Percentiles rank a stretch among this genome's conserved stretches.
Conservation (phyloP, 495 filamentous ascomycete genomes). For the Daldinia bambusicola region DNA sequence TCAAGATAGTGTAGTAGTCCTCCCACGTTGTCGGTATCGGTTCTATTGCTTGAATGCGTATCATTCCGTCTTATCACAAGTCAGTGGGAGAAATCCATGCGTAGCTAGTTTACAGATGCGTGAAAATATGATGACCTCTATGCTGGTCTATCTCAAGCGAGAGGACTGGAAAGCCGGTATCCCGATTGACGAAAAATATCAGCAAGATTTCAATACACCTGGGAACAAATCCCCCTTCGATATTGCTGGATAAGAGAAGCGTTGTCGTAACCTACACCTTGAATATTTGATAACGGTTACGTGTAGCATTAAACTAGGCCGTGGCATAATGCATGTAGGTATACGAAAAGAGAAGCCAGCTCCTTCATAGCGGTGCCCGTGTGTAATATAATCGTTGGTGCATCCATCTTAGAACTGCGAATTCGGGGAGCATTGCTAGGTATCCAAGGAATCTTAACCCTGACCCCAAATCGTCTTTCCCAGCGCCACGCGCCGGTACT, state of each 20-base stretch:
- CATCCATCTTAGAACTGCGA: neutral
- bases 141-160: no score
- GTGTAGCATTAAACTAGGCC: constrained; percentile 19
- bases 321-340: constrained; percentile 33
- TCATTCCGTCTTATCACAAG: constrained; percentile 20
- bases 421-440: no score
- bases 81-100: constrained; percentile 6
- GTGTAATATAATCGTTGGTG: neutral
- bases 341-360: constrained; percentile 22
- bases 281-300: constrained; percentile 34
- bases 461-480: constrained; percentile 42
- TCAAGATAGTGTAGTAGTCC: constrained; percentile 23
- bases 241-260: neutral
- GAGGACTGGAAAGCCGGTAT: no score
- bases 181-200: neutral
- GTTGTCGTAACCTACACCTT: constrained; percentile 21
- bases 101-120: neutral
- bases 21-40: constrained; percentile 25
- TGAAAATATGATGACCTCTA: neutral
- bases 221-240: neutral
- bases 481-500: constrained; percentile 35
- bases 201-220: neutral
- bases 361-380: constrained; percentile 17
- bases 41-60: constrained; percentile 12
- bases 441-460: constrained; percentile 45